Evolutionary conservation across 1,284 basidiomycete genomes (phyloP).

Genomic region (Fomitopsis schrenkii): DNA sequence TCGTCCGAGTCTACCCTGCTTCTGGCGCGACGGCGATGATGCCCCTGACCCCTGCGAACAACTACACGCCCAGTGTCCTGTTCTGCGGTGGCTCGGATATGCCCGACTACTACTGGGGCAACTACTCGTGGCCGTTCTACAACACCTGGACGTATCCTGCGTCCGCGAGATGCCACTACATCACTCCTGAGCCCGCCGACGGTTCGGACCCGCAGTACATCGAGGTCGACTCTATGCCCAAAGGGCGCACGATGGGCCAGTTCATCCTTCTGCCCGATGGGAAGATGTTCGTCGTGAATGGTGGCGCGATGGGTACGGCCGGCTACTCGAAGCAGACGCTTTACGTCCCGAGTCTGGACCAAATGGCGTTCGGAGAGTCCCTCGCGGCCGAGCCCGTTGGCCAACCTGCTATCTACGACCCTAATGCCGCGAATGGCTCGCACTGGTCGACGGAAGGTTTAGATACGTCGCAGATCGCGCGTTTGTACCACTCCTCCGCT

Average conservation of each 20-base stretch:
- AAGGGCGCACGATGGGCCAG: conserved; percentile 84
- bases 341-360: conserved; percentile 33
- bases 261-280: conserved; percentile 79
- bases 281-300: conserved; percentile 74
- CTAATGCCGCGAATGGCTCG: conserved; percentile 54
- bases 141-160: conserved; percentile 65
- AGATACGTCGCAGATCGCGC: conserved; percentile 56
- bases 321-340: conserved; percentile 60
- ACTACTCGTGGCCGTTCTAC: conserved; percentile 65
- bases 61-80: conserved; percentile 80
- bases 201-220: conserved; percentile 49
- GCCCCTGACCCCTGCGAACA: conserved; percentile 86
- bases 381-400: conserved; percentile 63
- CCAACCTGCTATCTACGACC: conserved; percentile 77
- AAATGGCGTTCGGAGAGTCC: conserved; percentile 66
- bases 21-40: conserved; percentile 90
- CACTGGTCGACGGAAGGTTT: conserved; percentile 74
- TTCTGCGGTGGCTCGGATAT: conserved; percentile 89
- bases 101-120: conserved; percentile 66
- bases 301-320: conserved; percentile 73
- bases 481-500: conserved; percentile 89
- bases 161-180: conserved; percentile 63
- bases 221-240: conserved; percentile 73
- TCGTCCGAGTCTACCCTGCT: conserved; percentile 88
- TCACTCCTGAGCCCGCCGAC: conserved; percentile 77